These are phyloP conservation scores for Polytrichum commune DNA, from an alignment of 225 moss, liverwort and hornwort species.

Conservation along the genomic window DNA sequence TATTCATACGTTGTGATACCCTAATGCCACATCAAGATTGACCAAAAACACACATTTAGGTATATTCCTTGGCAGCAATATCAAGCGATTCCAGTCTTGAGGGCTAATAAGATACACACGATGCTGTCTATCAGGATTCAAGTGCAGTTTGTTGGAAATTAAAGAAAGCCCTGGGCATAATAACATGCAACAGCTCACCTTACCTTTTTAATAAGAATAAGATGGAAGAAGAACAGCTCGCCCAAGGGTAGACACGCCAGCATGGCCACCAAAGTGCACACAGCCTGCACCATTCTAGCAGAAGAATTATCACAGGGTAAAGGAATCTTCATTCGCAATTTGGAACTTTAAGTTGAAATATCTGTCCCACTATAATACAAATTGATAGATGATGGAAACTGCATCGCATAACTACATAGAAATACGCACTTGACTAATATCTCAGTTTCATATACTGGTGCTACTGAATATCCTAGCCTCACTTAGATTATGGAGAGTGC, in stretches of 20 bases:
- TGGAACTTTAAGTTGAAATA: too few species aligned
- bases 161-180: not conserved
- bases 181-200: constrained; percentile 15
- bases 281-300: constrained; percentile 40
- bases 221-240: constrained; percentile 91
- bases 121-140: not conserved
- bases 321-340: too few species aligned
- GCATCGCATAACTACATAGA: too few species aligned
- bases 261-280: constrained; percentile 71
- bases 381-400: too few species aligned
- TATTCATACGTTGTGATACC: constrained; percentile 97
- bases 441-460: too few species aligned
- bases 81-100: not conserved
- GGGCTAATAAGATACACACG: not conserved
- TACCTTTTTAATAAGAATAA: constrained; percentile 88
- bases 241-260: constrained; percentile 82
- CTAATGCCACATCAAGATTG: constrained; percentile 19
- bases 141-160: not conserved
- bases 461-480: too few species aligned
- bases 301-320: not conserved
- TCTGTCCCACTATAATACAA: too few species aligned
- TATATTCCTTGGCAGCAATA: not conserved
- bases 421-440: too few species aligned
- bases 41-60: too few species aligned
- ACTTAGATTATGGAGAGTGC: too few species aligned